Percentiles rank a stretch among this genome's conserved stretches.
phyloP scores from a whole-genome alignment of 2,329 filamentous ascomycete genomes.

The Blumeria graminis region DNA sequence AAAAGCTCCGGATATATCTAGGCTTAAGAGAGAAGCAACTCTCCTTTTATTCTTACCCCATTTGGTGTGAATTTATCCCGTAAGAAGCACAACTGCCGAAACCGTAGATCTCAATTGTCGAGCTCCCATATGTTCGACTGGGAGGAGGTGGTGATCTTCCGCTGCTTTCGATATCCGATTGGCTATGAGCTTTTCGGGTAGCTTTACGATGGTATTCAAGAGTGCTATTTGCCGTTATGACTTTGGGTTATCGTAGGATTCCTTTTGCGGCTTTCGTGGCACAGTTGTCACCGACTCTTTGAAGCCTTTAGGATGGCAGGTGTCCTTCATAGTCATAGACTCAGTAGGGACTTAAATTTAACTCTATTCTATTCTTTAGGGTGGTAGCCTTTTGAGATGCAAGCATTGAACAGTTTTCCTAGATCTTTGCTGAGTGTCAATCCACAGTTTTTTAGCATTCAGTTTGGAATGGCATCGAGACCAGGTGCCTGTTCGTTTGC shows the following conservation, averaged over 20 bases:
- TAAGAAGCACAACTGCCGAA: not conserved
- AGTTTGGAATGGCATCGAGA: not conserved
- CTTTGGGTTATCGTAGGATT: not conserved
- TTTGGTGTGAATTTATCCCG: not conserved
- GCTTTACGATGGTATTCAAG: not conserved
- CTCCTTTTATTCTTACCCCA: not conserved
- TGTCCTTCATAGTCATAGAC: too few species aligned
- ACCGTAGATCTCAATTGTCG: not conserved
- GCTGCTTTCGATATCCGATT: not conserved
- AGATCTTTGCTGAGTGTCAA: not conserved
- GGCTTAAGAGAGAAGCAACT: not conserved
- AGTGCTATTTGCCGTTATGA: not conserved
- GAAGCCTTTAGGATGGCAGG: not conserved
- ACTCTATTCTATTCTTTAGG: too few species aligned
- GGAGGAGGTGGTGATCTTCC: not conserved
- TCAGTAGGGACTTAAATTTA: too few species aligned
- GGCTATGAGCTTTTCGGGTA: not conserved
- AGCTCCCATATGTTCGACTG: not conserved
- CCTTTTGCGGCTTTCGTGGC: not conserved
- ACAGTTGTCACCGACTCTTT: not conserved
- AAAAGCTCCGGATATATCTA: slow-evolving; percentile 1
- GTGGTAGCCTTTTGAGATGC: not conserved
- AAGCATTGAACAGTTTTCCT: not conserved
- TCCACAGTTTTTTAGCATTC: not conserved
- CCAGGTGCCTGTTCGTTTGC: not conserved